Evolutionary conservation across 2,329 filamentous ascomycete species (phyloP), one percentile per base, ranked within the genome.

Genomic region (Penicillium griseofulvum): DNA sequence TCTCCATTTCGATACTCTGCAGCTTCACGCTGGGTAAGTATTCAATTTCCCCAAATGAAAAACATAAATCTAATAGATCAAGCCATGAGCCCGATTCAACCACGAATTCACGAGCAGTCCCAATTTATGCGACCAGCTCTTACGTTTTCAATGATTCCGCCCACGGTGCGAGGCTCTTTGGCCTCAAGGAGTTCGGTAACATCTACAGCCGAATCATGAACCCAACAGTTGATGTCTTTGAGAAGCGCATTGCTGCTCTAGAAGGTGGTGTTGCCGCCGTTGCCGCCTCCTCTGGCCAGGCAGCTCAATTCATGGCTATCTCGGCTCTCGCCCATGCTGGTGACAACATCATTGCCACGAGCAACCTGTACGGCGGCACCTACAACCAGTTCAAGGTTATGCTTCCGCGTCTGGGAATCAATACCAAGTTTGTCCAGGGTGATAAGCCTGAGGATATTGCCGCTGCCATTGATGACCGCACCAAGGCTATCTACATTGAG

Each of bases 201-300:
- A 96, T 97, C 74, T 99, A 99, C 82, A 94, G 88, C 74, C 90
- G 94, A 62, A 91, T 99, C 68, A 91, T 90, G 88, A 97, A 97
- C 76, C 92, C 93, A 2, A 97, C 93, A 0, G 88, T 93, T 64
- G 93, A 95, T 75, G 93, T 97, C 28, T 93, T 99, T 62, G 94
- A 99, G 78, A 95, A 97, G 80, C 87, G 93, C 58, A 89, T 97
- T 48, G 92, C 93, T n/a, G 92, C 93, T 14, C 85, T 97, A 5
- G 94, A 99, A 77, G 93, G 92, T 31, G 94, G 94, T 68, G 86
- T 90, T 31, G 92, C 89, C 16, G 92, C 91, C 42, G 83, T 97
- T 28, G 92, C 91, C 6, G 84, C 91, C 39, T 81, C 91, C 0
- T 96, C 91, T 0, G 92, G 93, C 54, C 91, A 96, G 75, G 85